Conservation (phyloP, 1,139 yeast genomes). For the Taphrina betulina region DNA sequence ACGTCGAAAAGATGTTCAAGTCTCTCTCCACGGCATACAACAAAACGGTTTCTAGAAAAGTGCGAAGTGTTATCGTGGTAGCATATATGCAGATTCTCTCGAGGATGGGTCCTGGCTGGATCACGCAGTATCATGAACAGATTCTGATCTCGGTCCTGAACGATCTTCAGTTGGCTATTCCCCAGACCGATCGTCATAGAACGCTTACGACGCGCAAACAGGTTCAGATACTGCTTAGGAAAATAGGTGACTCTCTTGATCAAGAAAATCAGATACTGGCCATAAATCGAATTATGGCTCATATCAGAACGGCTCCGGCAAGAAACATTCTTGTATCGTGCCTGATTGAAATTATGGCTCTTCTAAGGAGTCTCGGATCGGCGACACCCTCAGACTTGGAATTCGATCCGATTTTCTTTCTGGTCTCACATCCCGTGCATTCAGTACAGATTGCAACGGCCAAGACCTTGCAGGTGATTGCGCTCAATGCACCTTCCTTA, state of each 20-base stretch:
- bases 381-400: conserved; percentile 40
- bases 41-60: conserved; percentile 1
- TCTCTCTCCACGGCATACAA: conserved; percentile 5
- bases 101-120: conserved; percentile 37
- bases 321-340: conserved; percentile 41
- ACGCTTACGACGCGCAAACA: conserved; percentile 41
- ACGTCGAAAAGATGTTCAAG: conserved; percentile 5
- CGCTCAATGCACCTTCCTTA: conserved; percentile 40
- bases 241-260: conserved; percentile 43
- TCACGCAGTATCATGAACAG: conserved; percentile 41
- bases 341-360: conserved; percentile 40
- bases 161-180: conserved; percentile 38
- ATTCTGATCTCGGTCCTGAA: conserved; percentile 41
- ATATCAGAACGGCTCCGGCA: conserved; percentile 41
- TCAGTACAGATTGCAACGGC: conserved; percentile 39
- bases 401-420: conserved; percentile 34
- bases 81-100: conserved; percentile 41
- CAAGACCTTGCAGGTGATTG: conserved; percentile 34
- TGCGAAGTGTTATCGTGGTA: conserved; percentile 38
- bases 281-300: conserved; percentile 40
- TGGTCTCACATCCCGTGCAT: conserved; percentile 39
- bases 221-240: conserved; percentile 41
- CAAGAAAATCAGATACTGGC: conserved; percentile 44
- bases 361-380: conserved; percentile 43
- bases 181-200: conserved; percentile 38